Evolutionary conservation across 352 stramenopile genomes (phyloP).

Genomic region (Pythium monospermum): DNA sequence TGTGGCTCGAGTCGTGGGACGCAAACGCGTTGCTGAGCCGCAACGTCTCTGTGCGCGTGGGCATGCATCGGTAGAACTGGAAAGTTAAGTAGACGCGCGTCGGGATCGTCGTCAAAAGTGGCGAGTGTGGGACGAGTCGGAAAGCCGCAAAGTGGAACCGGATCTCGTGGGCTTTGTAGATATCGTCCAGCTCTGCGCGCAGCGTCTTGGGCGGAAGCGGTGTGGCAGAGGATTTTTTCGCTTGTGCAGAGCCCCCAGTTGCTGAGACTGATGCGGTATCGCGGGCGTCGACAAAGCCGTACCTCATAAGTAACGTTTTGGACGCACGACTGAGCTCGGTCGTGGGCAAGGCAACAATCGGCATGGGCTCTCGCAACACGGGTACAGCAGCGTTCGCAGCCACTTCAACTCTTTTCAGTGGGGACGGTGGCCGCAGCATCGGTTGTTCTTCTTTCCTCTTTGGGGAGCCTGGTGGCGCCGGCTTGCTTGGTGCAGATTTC

Average conservation of each 20-base stretch:
- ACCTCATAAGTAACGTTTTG: constrained; percentile 75
- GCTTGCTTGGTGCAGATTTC: background rate
- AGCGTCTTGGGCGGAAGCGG: constrained; percentile 32
- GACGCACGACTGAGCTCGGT: constrained; percentile 77
- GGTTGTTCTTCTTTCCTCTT: constrained; percentile 8
- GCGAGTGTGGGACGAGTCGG: constrained; percentile 22
- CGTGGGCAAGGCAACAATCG: constrained; percentile 9
- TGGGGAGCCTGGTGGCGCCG: background rate
- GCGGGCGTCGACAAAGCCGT: constrained; percentile 77
- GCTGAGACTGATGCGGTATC: constrained; percentile 14
- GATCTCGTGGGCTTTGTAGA: constrained; percentile 80
- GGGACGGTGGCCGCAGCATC: constrained; percentile 11
- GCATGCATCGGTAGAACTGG: constrained; percentile 89
- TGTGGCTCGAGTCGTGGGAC: constrained; percentile 20
- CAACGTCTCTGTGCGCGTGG: constrained; percentile 84
- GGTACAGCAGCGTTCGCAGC: background rate
- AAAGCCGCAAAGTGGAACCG: constrained; percentile 90
- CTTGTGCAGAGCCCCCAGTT: background rate
- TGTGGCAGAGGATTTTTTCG: background rate
- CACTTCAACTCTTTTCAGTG: constrained; percentile 13
- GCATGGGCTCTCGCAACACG: background rate
- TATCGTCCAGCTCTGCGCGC: constrained; percentile 69
- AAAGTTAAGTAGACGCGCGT: constrained; percentile 87
- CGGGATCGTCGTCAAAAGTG: constrained; percentile 16
- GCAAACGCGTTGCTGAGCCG: constrained; percentile 55